These are phyloP conservation scores for Tricladium varicosporioides DNA, from an alignment of 2,329 filamentous ascomycete species.

Conservation along the genomic window DNA sequence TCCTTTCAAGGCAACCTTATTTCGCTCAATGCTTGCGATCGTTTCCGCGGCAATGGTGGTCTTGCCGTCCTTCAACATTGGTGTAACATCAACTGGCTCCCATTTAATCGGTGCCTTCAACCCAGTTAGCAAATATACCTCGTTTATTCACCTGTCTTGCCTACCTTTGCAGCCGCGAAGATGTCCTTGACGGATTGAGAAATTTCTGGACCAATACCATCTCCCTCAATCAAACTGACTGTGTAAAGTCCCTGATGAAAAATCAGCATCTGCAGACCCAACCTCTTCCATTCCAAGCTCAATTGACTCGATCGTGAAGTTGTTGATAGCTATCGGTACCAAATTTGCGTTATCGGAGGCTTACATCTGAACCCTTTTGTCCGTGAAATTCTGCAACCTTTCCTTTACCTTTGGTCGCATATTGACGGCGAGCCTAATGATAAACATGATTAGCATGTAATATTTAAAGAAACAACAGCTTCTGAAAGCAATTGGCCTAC, in stretches of 20 bases:
- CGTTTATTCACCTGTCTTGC: slow-evolving; percentile 23
- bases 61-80: slow-evolving; percentile 89
- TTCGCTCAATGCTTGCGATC: slow-evolving; percentile 89
- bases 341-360: slow-evolving; percentile 43
- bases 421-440: slow-evolving; percentile 55
- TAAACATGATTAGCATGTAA: too few species aligned
- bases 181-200: slow-evolving; percentile 98
- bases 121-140: slow-evolving; percentile 21
- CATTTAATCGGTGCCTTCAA: slow-evolving; percentile 83
- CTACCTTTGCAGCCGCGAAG: slow-evolving; percentile 89
- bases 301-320: slow-evolving; percentile 24
- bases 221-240: slow-evolving; percentile 96
- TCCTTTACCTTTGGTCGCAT: slow-evolving; percentile 58
- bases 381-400: slow-evolving; percentile 93
- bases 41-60: slow-evolving; percentile 91
- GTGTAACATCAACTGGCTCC: slow-evolving; percentile 96
- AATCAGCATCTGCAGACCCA: slow-evolving; percentile 20
- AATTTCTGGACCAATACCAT: slow-evolving; percentile 98
- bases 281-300: slow-evolving; percentile 10
- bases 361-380: slow-evolving; percentile 81
- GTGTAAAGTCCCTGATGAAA: slow-evolving; percentile 79
- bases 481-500: slow-evolving; percentile 43
- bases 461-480: too few species aligned
- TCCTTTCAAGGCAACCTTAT: slow-evolving; percentile 97
- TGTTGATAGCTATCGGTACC: slow-evolving; percentile 15